A percentile compares a stretch with the other conserved stretches of the same genome.
Evolutionary conservation across 2,329 filamentous ascomycete genomes (phyloP).

Genomic region (Claviceps monticola): DNA sequence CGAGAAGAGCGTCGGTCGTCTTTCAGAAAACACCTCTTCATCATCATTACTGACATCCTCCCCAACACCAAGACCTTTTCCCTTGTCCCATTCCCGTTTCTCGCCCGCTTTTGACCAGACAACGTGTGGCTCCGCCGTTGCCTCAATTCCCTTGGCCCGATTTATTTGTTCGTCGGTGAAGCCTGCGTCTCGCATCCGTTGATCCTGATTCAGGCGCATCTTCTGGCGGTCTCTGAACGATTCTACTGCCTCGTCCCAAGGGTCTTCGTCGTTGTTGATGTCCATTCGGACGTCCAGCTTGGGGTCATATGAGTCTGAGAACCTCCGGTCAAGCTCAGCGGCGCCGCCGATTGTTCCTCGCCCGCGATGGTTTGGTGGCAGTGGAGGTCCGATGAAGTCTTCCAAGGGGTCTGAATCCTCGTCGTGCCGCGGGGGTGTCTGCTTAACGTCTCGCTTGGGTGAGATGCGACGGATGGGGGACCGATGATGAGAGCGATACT

Average conservation of each 20-base stretch:
- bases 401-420: conserved; percentile 56
- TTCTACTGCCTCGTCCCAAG: conserved; percentile 73
- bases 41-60: conserved; percentile 3
- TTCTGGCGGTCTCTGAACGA: conserved; percentile 65
- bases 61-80: conserved; percentile 24
- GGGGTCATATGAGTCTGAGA: conserved; percentile 51
- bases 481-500: conserved; percentile 16
- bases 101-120: conserved; percentile 60
- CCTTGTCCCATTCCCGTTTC: conserved; percentile 44
- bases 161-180: conserved; percentile 64
- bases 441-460: neutral
- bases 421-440: conserved; percentile 4
- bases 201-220: conserved; percentile 62
- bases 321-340: conserved; percentile 67
- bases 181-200: conserved; percentile 61
- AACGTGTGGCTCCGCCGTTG: conserved; percentile 47
- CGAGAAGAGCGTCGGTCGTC: conserved; percentile 6
- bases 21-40: neutral
- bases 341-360: conserved; percentile 49
- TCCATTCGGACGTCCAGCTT: conserved; percentile 41
- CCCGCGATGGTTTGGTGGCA: conserved; percentile 43
- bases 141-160: conserved; percentile 41
- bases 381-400: conserved; percentile 62
- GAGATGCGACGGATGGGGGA: neutral
- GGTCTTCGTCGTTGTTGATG: conserved; percentile 32